Percentiles rank a stretch among this genome's conserved stretches.
Conservation (phyloP, 2,329 filamentous ascomycete species). For the Verticillium zaregamsianum region DNA sequence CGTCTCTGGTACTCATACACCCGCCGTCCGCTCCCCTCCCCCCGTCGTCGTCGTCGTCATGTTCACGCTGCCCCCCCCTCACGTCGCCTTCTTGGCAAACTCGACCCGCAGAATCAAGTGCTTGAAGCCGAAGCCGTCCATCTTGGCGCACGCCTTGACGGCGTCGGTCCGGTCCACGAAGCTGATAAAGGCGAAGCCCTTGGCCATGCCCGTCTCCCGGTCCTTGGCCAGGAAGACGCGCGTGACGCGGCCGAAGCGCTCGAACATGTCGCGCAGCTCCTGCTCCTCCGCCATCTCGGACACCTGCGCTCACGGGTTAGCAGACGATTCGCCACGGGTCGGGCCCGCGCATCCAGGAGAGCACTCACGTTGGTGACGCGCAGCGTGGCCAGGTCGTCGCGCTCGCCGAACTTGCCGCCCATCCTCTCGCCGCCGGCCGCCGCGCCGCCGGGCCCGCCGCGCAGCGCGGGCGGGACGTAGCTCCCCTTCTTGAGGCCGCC, state of each 20-base stretch:
- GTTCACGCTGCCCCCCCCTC: constrained; percentile 8
- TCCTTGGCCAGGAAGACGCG: constrained; percentile 98
- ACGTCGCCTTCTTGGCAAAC: constrained; percentile 72
- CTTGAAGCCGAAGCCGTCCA: constrained; percentile 93
- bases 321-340: not conserved
- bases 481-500: constrained; percentile 69
- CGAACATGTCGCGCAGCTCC: constrained; percentile 96
- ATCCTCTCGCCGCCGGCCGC: constrained; percentile 73
- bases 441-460: constrained; percentile 58
- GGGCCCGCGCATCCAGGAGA: no score
- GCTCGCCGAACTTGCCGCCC: constrained; percentile 84
- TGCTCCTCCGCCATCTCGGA: constrained; percentile 96
- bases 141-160: constrained; percentile 89
- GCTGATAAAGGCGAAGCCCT: constrained; percentile 98
- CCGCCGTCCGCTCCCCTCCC: not conserved
- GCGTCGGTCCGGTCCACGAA: constrained; percentile 89
- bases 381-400: constrained; percentile 93
- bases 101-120: constrained; percentile 84
- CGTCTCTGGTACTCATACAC: not conserved
- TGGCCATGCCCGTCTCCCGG: constrained; percentile 89
- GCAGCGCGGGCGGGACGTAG: constrained; percentile 91
- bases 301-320: constrained; percentile 52
- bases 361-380: constrained; percentile 90
- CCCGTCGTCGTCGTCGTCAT: not conserved
- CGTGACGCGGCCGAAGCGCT: constrained; percentile 93